These are phyloP conservation scores for Calonectria crousiana DNA, from an alignment of 2,329 filamentous ascomycete species.

Conservation along the genomic window DNA sequence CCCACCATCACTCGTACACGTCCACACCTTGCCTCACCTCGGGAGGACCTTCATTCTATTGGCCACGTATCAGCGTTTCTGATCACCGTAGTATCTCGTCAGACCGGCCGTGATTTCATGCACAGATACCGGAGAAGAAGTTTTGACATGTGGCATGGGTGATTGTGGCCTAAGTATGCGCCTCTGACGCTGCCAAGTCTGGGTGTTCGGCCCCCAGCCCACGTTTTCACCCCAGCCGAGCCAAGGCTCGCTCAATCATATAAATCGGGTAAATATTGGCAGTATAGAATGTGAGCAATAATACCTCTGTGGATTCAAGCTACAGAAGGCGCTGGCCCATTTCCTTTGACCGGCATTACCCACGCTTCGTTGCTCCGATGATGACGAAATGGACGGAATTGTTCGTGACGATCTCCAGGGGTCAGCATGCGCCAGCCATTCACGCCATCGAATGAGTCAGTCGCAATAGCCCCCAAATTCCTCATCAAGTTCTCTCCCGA, in stretches of 20 bases:
- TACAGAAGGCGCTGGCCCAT: not conserved
- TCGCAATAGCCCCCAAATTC: not conserved
- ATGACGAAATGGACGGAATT: slow-evolving; percentile 5
- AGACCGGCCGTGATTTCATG: not conserved
- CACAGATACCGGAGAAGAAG: not conserved
- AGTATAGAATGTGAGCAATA: not conserved
- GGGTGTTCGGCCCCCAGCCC: not conserved
- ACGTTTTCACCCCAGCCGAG: not conserved
- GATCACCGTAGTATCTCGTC: not conserved
- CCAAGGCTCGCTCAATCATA: not conserved
- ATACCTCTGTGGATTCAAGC: not conserved
- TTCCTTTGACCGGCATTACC: not conserved
- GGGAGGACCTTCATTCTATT: not conserved
- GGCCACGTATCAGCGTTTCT: not conserved
- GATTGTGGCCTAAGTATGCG: not conserved
- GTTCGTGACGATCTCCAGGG: slow-evolving; percentile 7
- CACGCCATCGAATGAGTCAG: slow-evolving; percentile 1
- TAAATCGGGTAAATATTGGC: not conserved
- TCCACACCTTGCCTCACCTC: not conserved
- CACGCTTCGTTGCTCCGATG: not conserved
- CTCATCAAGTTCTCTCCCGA: not conserved
- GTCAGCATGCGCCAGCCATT: not conserved
- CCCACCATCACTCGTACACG: not conserved
- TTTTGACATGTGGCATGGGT: slow-evolving; percentile 4
- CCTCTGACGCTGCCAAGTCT: slow-evolving; percentile 5